phyloP scores from a whole-genome alignment of 2,329 filamentous ascomycete species.

The Camptophora hylomeconis region DNA sequence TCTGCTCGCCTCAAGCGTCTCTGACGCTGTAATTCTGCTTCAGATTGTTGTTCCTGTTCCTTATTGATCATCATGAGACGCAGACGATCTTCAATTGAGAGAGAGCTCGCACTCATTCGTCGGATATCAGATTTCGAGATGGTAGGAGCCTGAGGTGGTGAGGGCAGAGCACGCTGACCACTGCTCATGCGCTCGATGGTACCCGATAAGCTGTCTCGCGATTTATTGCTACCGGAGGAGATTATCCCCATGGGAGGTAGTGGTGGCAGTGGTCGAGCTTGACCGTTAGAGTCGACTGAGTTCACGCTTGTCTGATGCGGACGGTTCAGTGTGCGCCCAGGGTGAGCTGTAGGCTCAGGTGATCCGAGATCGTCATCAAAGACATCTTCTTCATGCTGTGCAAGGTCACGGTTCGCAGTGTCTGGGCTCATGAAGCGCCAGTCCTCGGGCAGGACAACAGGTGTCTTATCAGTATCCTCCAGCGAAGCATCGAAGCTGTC shows the following conservation, averaged over 20 bases:
- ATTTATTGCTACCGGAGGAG: constrained; percentile 7
- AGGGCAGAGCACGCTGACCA: constrained; percentile 55
- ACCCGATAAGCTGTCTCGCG: constrained; percentile 37
- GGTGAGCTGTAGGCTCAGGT: constrained; percentile 46
- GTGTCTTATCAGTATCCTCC: constrained; percentile 93
- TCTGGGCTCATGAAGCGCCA: constrained; percentile 71
- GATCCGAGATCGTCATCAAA: constrained; percentile 53
- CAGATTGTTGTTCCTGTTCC: constrained; percentile 43
- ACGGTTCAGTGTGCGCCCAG: constrained; percentile 36
- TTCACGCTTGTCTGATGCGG: constrained; percentile 52
- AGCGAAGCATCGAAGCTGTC: constrained; percentile 94
- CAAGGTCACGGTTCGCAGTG: constrained; percentile 42
- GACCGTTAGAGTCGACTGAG: constrained; percentile 64
- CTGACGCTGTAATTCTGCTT: constrained; percentile 54
- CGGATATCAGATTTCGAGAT: constrained; percentile 66
- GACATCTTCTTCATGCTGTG: constrained; percentile 48
- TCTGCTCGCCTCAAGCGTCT: constrained; percentile 53
- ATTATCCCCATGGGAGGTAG: constrained; percentile 45
- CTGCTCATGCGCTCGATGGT: constrained; percentile 59
- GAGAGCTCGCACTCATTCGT: constrained; percentile 58
- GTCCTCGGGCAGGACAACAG: constrained; percentile 92
- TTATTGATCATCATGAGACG: constrained; percentile 75
- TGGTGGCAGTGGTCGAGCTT: constrained; percentile 75
- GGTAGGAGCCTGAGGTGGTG: constrained; percentile 54
- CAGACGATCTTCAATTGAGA: constrained; percentile 76